Conservation (phyloP, 805 yeast genomes). For the Candida nonsorbophila region DNA sequence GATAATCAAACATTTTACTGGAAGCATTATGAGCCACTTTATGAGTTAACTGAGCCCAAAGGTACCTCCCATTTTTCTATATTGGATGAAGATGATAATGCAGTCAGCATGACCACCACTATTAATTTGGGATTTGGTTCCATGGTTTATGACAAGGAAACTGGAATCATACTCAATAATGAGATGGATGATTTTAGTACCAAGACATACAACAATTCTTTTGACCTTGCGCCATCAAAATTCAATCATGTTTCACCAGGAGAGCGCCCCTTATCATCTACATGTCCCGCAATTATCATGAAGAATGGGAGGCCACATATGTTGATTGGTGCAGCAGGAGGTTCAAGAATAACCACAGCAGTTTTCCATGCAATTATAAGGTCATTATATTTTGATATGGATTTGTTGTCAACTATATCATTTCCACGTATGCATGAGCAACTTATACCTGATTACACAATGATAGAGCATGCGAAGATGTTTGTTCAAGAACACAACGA, state of each 20-base stretch:
- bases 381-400: conserved; percentile 50
- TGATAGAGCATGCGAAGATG: conserved; percentile 51
- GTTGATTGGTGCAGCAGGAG: conserved; percentile 92
- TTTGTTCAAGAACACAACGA: conserved; percentile 26
- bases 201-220: conserved; percentile 66
- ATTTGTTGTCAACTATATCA: conserved; percentile 64
- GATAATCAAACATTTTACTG: conserved; percentile 57
- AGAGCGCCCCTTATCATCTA: conserved; percentile 81
- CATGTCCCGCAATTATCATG: conserved; percentile 67
- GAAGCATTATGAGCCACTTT: conserved; percentile 75
- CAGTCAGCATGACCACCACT: conserved; percentile 86
- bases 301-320: conserved; percentile 48
- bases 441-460: conserved; percentile 64
- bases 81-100: conserved; percentile 67
- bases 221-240: conserved; percentile 74
- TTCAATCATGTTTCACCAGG: conserved; percentile 72
- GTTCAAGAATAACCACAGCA: conserved; percentile 79
- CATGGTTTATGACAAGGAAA: conserved; percentile 67
- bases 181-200: conserved; percentile 94
- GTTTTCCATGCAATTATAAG: conserved; percentile 78
- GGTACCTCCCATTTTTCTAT: conserved; percentile 89
- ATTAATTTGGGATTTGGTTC: conserved; percentile 83
- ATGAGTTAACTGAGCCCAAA: conserved; percentile 70
- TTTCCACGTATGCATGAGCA: conserved; percentile 89
- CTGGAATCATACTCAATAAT: conserved; percentile 81